Evolutionary conservation across 179 eudicot species (phyloP).

Genomic region (Vitellaria paradoxa): DNA sequence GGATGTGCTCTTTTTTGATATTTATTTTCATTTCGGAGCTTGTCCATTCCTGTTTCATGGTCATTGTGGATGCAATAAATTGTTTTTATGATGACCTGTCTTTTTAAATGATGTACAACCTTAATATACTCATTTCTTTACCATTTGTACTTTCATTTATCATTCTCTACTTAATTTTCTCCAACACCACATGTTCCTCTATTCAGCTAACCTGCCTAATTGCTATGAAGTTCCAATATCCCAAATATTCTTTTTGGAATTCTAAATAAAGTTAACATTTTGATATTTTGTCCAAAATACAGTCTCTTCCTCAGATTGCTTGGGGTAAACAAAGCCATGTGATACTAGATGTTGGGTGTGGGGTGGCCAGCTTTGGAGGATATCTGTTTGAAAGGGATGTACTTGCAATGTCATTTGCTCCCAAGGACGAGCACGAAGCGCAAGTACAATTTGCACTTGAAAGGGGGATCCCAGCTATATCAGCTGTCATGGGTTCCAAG

Average conservation of each 20-base stretch:
- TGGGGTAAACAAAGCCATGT: slow-evolving; percentile 44
- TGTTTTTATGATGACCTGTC: not conserved
- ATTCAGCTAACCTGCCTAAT: not conserved
- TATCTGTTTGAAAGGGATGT: slow-evolving; percentile 51
- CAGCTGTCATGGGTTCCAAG: slow-evolving; percentile 49
- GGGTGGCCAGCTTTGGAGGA: slow-evolving; percentile 56
- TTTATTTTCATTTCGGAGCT: not conserved
- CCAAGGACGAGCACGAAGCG: slow-evolving; percentile 55
- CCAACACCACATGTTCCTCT: not conserved
- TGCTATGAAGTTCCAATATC: not conserved
- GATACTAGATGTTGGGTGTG: slow-evolving; percentile 52
- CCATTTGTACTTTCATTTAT: not conserved
- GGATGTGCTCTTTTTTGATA: not conserved
- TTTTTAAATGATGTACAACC: not conserved
- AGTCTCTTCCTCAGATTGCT: slow-evolving; percentile 33
- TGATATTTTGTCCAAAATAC: slow-evolving; percentile 2
- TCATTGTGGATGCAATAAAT: not conserved
- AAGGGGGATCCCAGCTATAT: slow-evolving; percentile 49
- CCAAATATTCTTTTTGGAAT: not conserved
- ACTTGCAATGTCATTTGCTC: slow-evolving; percentile 46
- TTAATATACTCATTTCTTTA: not conserved
- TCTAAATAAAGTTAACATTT: not conserved
- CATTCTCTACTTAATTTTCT: not conserved
- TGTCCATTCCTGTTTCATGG: not conserved
- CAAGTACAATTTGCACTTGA: slow-evolving; percentile 55